Conservation (phyloP, 2,329 filamentous ascomycete species). For the Berkeleyomyces rouxiae region DNA sequence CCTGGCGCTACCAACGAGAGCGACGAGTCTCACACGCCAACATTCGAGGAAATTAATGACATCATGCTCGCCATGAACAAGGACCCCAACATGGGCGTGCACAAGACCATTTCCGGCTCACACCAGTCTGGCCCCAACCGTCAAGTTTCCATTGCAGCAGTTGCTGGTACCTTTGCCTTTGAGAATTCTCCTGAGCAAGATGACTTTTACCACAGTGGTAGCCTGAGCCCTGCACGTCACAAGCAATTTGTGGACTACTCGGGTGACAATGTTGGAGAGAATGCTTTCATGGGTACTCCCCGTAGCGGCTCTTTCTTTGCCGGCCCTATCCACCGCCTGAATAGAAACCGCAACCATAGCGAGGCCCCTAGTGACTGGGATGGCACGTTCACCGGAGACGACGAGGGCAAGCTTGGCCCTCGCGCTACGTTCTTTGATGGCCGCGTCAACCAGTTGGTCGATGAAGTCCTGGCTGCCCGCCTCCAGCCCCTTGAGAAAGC, state of each 20-base stretch:
- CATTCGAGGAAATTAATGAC: constrained; percentile 77
- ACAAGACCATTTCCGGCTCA: constrained; percentile 38
- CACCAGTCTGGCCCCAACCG: constrained; percentile 27
- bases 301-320: constrained; percentile 40
- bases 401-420: constrained; percentile 67
- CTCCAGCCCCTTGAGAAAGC: constrained; percentile 67
- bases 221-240: constrained; percentile 52
- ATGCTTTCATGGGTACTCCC: constrained; percentile 45
- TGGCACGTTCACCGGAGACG: constrained; percentile 62
- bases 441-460: constrained; percentile 75
- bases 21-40: constrained; percentile 23
- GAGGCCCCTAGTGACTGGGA: constrained; percentile 77
- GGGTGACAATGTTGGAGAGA: constrained; percentile 33
- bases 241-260: constrained; percentile 25
- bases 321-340: constrained; percentile 45
- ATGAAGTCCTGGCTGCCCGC: constrained; percentile 55
- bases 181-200: not conserved
- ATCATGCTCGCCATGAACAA: constrained; percentile 76
- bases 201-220: constrained; percentile 42
- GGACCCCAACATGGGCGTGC: constrained; percentile 58
- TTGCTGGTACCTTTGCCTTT: constrained; percentile 14
- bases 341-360: constrained; percentile 27
- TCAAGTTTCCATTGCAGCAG: constrained; percentile 23
- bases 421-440: constrained; percentile 80
- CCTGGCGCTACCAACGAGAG: constrained; percentile 17